Evolutionary conservation across 2,329 filamentous ascomycete species (phyloP).

Genomic region (Mycocentrospora acerina): DNA sequence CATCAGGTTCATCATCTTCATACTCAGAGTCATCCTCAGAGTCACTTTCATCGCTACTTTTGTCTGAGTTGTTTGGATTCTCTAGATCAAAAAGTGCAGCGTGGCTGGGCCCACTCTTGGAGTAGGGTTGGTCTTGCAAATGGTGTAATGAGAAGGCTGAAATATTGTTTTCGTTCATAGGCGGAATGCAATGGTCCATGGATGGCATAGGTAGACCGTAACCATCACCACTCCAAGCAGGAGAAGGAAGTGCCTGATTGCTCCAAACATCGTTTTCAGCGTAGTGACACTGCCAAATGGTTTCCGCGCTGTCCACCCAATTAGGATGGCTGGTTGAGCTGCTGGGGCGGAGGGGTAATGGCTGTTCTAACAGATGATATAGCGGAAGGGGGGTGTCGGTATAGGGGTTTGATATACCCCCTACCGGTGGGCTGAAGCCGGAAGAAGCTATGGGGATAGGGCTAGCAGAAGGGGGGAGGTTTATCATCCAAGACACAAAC

Average conservation of each 20-base stretch:
- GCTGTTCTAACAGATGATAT: constrained; percentile 6
- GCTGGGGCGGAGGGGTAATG: background rate
- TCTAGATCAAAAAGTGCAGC: background rate
- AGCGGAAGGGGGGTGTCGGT: constrained; percentile 5
- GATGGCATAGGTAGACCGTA: constrained; percentile 1
- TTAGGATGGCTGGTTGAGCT: constrained; percentile 3
- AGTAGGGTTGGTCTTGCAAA: background rate
- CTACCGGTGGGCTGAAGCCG: constrained; percentile 5
- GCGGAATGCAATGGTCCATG: background rate
- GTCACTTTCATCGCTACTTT: background rate
- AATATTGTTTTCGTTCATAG: background rate
- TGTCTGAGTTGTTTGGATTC: background rate
- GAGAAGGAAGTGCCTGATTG: constrained; percentile 4
- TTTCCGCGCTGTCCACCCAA: background rate
- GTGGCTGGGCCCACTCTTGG: constrained; percentile 2
- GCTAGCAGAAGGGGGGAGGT: constrained; percentile 7
- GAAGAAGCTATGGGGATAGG: constrained; percentile 16
- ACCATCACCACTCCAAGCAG: constrained; percentile 4
- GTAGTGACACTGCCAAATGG: constrained; percentile 5
- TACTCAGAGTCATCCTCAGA: constrained; percentile 3
- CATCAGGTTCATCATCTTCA: background rate
- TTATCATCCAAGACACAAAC: constrained; percentile 17
- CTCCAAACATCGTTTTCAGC: constrained; percentile 3
- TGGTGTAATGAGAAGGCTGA: background rate
- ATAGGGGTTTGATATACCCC: constrained; percentile 7